These are phyloP conservation scores for Pontederia crassipes DNA, from an alignment of 176 grass and related monocot genomes.

Conservation along the genomic window DNA sequence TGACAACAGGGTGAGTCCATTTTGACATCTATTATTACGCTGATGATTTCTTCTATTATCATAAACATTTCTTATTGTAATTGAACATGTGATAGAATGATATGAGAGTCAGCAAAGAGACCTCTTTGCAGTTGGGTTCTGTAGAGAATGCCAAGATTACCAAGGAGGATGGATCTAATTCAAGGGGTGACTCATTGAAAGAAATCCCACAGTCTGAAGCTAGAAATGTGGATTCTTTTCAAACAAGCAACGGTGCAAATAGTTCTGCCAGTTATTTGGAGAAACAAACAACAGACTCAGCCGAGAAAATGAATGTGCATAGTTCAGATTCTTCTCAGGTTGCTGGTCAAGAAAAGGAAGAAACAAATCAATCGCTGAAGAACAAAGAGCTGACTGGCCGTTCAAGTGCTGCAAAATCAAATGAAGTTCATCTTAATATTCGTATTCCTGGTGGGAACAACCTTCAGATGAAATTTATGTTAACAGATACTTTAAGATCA, in stretches of 20 bases:
- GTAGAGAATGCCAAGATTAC: conserved; percentile 21
- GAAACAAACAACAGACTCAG: conserved; percentile 17
- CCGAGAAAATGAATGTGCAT: conserved; percentile 15
- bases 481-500: conserved; percentile 49
- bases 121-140: conserved; percentile 27
- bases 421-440: conserved; percentile 67
- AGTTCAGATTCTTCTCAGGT: conserved; percentile 21
- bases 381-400: neutral
- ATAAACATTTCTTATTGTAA: conserved; percentile 5
- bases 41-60: neutral
- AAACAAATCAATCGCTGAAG: conserved; percentile 14
- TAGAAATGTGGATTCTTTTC: conserved; percentile 16
- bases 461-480: conserved; percentile 67
- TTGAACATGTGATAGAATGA: conserved; percentile 38
- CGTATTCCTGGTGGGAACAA: conserved; percentile 70
- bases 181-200: conserved; percentile 12
- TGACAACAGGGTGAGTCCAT: conserved; percentile 32
- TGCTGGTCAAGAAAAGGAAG: conserved; percentile 21
- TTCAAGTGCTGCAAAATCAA: conserved; percentile 33
- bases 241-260: conserved; percentile 12
- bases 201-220: conserved; percentile 13
- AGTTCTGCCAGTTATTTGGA: conserved; percentile 4
- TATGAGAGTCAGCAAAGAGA: conserved; percentile 17
- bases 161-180: conserved; percentile 26
- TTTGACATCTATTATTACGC: neutral